Conservation (phyloP, 345 rosid genomes). For the Bruguiera sexangula region DNA sequence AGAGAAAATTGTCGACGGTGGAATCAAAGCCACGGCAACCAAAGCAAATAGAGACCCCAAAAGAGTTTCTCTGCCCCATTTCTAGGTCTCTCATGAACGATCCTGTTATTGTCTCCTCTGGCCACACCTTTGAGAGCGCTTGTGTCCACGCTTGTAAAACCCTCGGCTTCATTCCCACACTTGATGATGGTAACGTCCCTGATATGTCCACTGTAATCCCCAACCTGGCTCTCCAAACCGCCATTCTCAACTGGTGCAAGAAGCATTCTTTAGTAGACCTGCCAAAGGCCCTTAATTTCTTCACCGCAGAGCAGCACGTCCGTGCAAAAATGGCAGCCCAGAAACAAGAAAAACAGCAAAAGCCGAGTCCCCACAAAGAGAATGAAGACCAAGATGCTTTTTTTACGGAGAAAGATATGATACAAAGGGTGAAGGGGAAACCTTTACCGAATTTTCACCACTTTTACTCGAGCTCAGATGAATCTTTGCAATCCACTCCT, state of each 20-base stretch:
- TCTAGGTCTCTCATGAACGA: constrained; percentile 74
- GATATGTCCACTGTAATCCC: constrained; percentile 79
- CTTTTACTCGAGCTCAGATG: constrained; percentile 52
- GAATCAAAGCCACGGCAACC: constrained; percentile 8
- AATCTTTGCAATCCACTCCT: constrained; percentile 26
- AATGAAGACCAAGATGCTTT: not conserved
- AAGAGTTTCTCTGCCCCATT: constrained; percentile 71
- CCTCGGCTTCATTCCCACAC: constrained; percentile 44
- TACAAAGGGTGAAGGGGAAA: constrained; percentile 16
- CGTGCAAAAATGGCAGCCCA: constrained; percentile 29
- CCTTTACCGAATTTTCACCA: constrained; percentile 35
- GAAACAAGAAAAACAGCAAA: constrained; percentile 11
- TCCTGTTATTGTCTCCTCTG: constrained; percentile 82
- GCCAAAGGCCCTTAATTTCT: constrained; percentile 48
- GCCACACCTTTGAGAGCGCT: constrained; percentile 73
- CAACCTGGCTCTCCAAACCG: constrained; percentile 70
- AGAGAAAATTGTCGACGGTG: not conserved
- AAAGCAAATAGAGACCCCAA: constrained; percentile 19
- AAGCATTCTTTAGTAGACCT: constrained; percentile 30
- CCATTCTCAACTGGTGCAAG: constrained; percentile 62
- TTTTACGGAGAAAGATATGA: too few relatives aligned
- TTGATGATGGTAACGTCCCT: constrained; percentile 30
- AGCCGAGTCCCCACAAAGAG: constrained; percentile 17
- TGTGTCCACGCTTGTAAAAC: constrained; percentile 62
- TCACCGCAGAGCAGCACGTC: constrained; percentile 49